Base-by-base conservation (phyloP, 176 grass and related monocot genomes). In the Bolboschoenus planiculmis region DNA sequence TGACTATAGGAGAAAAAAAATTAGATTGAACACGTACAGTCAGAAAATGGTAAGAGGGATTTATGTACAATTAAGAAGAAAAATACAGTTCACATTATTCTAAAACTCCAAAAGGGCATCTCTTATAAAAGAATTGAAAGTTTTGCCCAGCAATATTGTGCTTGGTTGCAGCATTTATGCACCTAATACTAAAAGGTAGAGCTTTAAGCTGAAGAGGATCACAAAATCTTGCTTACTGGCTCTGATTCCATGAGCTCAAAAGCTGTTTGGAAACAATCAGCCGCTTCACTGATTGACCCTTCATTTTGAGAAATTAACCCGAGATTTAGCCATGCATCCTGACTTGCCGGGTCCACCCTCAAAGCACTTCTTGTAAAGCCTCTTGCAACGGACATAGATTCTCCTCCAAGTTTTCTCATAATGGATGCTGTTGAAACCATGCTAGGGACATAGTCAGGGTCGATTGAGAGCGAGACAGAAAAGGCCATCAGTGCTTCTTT, bases 221-320 rank as follows among this genome's bases (percentile, higher is more conserved):
- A 85, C 36, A 58, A 74, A 78, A 98, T 70, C 21, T 91, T 87
- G 36, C 95, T 88, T 50, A 93, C 88, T 4, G 96, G 92, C 18
- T 87, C 87, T 47, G 90, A 80, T 64, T 98, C 91, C 85, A 66
- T 88, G 35, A 98, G 87, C 83, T 95, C 96, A 15, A 95, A 90
- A 37, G 96, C 92, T 84, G 92, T 91, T 70, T 95, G 89, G 78
- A 98, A 95, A 86, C 90, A 93, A 48, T 95, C 92, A 1, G 89
- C 96, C 39, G 96, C 96, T 86, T 98, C 91, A 73, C 83, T 68
- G 27, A 77, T 53, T 0, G 85, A 91, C 16, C 90, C 96, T 88
- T 95, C 88, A 68, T 43, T 43, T 81, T 95, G 90, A 56, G 90
- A 83, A 86, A 91, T 87, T 23, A 85, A 85, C 42, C 95, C 92